Conservation (phyloP, 441 rosid genomes). For the Daphne laureola region DNA sequence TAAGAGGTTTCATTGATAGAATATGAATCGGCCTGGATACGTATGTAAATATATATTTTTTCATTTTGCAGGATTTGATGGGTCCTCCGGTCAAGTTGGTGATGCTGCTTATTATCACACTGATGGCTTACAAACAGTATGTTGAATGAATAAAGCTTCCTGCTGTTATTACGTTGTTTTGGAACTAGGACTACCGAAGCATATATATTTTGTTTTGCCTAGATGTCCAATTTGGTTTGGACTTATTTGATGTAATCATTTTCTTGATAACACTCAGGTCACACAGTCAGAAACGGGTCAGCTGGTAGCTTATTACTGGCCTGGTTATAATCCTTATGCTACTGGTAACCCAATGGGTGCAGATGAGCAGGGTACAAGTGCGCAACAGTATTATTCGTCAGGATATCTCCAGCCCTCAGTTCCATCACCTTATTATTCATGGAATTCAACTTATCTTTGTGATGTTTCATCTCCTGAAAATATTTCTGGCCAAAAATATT, state of each 20-base stretch:
- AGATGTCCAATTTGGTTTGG: too few species aligned
- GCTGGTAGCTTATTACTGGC: conserved; percentile 28
- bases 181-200: too few species aligned
- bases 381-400: conserved; percentile 35
- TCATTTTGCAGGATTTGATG: conserved; percentile 33
- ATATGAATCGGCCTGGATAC: too few species aligned
- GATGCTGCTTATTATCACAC: conserved; percentile 29
- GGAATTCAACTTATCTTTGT: conserved; percentile 38
- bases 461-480: conserved; percentile 31
- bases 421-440: conserved; percentile 45
- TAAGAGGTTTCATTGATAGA: too few species aligned
- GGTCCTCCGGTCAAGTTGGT: conserved; percentile 22
- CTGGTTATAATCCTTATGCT: conserved; percentile 41
- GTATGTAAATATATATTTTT: background rate
- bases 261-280: conserved; percentile 23
- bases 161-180: too few species aligned
- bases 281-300: conserved; percentile 40
- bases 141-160: conserved; percentile 3
- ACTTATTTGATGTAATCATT: too few species aligned
- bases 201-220: background rate
- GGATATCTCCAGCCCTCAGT: conserved; percentile 42
- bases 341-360: conserved; percentile 32
- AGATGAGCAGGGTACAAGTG: conserved; percentile 34
- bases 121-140: conserved; percentile 29
- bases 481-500: conserved; percentile 23